These are phyloP conservation scores for Monosporascus sp. DNA, from an alignment of 2,329 filamentous ascomycete species.

Conservation along the genomic window DNA sequence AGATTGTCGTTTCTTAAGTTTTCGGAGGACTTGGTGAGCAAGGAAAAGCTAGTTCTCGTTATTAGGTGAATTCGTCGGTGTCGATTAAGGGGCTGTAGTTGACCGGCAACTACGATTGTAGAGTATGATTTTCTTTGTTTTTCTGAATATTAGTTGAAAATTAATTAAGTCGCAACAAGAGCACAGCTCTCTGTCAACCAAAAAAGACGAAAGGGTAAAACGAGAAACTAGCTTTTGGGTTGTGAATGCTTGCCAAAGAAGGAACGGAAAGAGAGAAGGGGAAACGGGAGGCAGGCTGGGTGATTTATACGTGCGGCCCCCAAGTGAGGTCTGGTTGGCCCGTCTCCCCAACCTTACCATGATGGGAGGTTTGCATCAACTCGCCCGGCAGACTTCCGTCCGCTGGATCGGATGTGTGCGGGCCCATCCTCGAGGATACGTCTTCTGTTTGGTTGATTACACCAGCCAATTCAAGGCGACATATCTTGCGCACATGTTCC, in stretches of 20 bases:
- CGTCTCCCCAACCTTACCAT: not conserved
- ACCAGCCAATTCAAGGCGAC: conserved; percentile 17
- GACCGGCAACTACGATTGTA: conserved; percentile 42
- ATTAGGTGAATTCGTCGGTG: conserved; percentile 33
- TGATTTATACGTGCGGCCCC: conserved; percentile 37
- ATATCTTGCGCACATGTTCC: conserved; percentile 17
- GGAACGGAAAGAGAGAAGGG: conserved; percentile 37
- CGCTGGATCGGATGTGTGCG: conserved; percentile 18
- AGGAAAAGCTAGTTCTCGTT: conserved; percentile 50
- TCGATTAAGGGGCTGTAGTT: conserved; percentile 38
- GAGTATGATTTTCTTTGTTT: conserved; percentile 30
- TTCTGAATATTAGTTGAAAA: conserved; percentile 27
- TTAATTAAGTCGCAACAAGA: conserved; percentile 38
- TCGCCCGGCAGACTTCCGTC: conserved; percentile 15
- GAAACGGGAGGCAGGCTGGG: conserved; percentile 29
- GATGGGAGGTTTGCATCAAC: conserved; percentile 8
- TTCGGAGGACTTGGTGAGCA: conserved; percentile 45
- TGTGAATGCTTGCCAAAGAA: conserved; percentile 63
- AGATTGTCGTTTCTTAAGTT: conserved; percentile 32
- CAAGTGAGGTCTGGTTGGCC: conserved; percentile 23
- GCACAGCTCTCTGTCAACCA: conserved; percentile 47
- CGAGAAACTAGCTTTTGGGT: conserved; percentile 47
- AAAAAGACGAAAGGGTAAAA: conserved; percentile 40
- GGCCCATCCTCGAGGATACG: conserved; percentile 10
- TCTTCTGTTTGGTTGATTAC: conserved; percentile 20